A percentile compares a stretch with the other conserved stretches of the same genome.
These are phyloP conservation scores for Plasmopara muralis DNA, from an alignment of 352 stramenopile species.

Conservation along the genomic window DNA sequence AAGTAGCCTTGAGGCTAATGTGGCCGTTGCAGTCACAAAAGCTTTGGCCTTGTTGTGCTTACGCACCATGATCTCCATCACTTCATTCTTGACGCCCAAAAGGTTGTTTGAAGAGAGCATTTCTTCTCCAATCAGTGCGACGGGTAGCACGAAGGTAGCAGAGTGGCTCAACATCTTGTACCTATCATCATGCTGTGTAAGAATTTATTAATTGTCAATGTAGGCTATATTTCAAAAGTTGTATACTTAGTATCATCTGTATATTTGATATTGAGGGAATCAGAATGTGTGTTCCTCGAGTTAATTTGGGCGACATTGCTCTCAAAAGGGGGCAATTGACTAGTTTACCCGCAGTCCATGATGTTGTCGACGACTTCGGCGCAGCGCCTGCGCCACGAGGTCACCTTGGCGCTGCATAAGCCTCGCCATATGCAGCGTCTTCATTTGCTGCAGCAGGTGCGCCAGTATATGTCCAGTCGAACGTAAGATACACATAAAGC, in stretches of 20 bases:
- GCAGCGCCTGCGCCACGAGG: constrained; percentile 58
- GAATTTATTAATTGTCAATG: neutral
- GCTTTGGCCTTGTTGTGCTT: no score
- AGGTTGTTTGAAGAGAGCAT: constrained; percentile 88
- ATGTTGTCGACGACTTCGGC: constrained; percentile 45
- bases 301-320: neutral
- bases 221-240: neutral
- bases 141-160: constrained; percentile 30
- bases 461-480: neutral
- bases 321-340: constrained; percentile 6
- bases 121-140: constrained; percentile 33
- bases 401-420: constrained; percentile 43
- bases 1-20: no score
- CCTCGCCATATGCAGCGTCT: constrained; percentile 48
- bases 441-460: constrained; percentile 70
- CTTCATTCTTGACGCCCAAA: no score
- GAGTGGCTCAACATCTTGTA: neutral
- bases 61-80: no score
- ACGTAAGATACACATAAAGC: constrained; percentile 6
- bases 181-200: neutral
- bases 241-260: neutral
- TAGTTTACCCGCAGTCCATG: constrained; percentile 13
- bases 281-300: neutral
- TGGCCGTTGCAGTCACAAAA: no score
- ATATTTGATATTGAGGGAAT: neutral